phyloP scores from a whole-genome alignment of 2,329 filamentous ascomycete species.

The Talaromyces sp. region DNA sequence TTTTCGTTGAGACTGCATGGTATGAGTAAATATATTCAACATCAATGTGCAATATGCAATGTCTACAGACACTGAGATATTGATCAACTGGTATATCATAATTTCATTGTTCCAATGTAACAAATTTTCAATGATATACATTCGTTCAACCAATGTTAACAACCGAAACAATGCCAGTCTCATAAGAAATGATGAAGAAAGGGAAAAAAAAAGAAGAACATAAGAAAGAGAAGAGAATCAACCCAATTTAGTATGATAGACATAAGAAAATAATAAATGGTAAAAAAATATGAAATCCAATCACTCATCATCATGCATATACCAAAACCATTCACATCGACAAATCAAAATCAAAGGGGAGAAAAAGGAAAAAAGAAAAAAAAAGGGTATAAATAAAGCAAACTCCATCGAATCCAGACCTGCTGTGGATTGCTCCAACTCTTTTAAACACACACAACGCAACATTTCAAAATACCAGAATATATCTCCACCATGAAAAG shows the following conservation, averaged over 20 bases:
- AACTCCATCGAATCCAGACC: not conserved
- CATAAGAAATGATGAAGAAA: not conserved
- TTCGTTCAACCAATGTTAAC: not conserved
- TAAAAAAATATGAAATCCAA: not conserved
- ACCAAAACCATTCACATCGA: not conserved
- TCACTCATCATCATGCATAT: not conserved
- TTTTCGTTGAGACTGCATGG: too few relatives aligned
- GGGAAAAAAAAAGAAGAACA: too few relatives aligned
- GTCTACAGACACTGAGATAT: too few relatives aligned
- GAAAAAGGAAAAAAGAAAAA: not conserved
- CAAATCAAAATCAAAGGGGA: not conserved
- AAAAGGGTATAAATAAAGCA: conserved; percentile 3
- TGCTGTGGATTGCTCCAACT: conserved; percentile 3
- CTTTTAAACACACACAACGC: not conserved
- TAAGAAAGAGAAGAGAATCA: not conserved
- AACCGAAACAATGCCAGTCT: not conserved
- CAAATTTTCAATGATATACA: not conserved
- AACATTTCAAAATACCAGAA: not conserved
- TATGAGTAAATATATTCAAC: too few relatives aligned
- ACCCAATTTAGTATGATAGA: not conserved
- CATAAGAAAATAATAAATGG: not conserved
- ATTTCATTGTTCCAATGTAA: not conserved
- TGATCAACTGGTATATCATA: not conserved
- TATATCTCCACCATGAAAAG: not conserved
- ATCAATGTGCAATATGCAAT: too few relatives aligned